phyloP scores from a whole-genome alignment of 179 eudicot species.

The Spergularia azorica region DNA sequence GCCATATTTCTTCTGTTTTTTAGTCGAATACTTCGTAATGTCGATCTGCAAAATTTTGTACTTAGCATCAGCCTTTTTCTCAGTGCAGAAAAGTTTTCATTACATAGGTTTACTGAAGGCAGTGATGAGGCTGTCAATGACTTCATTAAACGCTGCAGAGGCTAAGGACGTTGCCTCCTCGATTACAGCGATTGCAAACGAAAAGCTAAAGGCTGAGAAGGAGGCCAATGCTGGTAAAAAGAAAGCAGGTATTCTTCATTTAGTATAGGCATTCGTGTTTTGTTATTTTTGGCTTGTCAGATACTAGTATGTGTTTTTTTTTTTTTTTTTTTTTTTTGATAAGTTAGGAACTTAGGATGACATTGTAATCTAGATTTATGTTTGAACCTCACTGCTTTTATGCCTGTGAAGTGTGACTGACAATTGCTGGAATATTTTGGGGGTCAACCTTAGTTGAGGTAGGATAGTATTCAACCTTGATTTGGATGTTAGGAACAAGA shows the following conservation, averaged over 20 bases:
- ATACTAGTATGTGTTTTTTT: neutral
- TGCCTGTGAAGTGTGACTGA: too few species aligned
- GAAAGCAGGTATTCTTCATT: slow-evolving; percentile 68
- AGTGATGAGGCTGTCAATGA: slow-evolving; percentile 85
- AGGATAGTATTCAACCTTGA: too few species aligned
- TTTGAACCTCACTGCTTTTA: too few species aligned
- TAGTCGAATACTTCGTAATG: neutral
- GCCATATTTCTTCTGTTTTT: neutral
- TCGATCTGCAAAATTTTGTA: neutral
- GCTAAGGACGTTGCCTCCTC: slow-evolving; percentile 96
- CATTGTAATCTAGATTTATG: too few species aligned
- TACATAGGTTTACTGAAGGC: slow-evolving; percentile 78
- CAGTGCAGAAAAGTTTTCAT: slow-evolving; percentile 85
- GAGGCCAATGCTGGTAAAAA: slow-evolving; percentile 97
- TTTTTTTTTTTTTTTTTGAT: too few species aligned
- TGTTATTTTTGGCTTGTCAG: neutral
- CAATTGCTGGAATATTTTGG: too few species aligned
- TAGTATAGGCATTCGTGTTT: neutral
- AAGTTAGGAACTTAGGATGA: too few species aligned
- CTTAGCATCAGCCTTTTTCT: neutral
- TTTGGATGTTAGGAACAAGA: too few species aligned
- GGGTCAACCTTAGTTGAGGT: too few species aligned
- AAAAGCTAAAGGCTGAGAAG: slow-evolving; percentile 91
- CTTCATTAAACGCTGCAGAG: slow-evolving; percentile 77
- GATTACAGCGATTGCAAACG: slow-evolving; percentile 91